Base-by-base conservation (phyloP, 2,329 filamentous ascomycete species). In the Cryphonectria japonica region DNA sequence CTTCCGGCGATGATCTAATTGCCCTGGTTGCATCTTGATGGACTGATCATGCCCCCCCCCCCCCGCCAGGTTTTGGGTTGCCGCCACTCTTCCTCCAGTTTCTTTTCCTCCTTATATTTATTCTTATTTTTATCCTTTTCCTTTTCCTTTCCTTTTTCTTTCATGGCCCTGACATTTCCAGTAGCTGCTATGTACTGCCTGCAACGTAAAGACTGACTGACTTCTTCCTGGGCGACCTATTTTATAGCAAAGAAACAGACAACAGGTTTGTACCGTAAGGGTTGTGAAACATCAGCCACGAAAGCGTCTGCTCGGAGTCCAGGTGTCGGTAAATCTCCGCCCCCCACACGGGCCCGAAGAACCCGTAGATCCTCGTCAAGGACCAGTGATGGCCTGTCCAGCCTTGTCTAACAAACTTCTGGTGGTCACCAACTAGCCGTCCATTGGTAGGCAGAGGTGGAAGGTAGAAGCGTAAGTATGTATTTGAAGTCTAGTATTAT, bases 11-110 rank as follows among this genome's bases (percentile, higher is more conserved):
- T 50, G 41, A 65, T 52, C 41, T 22, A 65, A 65, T 65, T 52
- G 63, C 63, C 22, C 41, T 60, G 52, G 69, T 37, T 62, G 63
- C 69, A 67, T 22, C 34, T 66, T 57, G 34, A 63, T 62, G 26
- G 57, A 32, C 52, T 29, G 34, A 52, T 59, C 60, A 66, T 69
- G 26, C 3, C 34, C 29, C 16, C 22, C 41, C 6, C 6, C 9
- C 19, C 26, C 26, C 26, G 26, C 34, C 37, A 37, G 37, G 37
- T 37, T 37, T 11, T 13, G 37, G 37, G 37, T 39, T 39, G 37
- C 37, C 37, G 37, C 37, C 37, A 39, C 9, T 39, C 34, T 39
- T 39, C 37, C 37, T 39, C 8, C 9, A 39, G 41, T 43, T 43
- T 16, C 14, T 43, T 43, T 14, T 41, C 9, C 39, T 9, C 8